Evolutionary conservation across 148 eudicot species (phyloP).

Genomic region (Rheum nobile): DNA sequence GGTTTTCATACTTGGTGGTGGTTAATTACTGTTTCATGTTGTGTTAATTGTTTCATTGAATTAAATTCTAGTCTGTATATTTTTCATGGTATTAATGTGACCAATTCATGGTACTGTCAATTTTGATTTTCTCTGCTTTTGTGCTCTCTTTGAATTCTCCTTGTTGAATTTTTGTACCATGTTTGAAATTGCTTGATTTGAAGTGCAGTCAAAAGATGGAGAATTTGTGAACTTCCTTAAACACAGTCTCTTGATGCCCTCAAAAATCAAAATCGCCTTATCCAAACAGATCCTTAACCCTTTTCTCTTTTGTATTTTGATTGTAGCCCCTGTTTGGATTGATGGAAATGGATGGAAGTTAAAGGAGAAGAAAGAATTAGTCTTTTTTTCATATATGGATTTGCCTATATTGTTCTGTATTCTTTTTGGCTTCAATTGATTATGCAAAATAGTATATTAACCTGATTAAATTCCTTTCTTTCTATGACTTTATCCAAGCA

Average conservation of each 20-base stretch:
- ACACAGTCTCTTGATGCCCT: not conserved
- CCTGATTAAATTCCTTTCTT: not conserved
- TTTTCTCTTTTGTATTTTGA: not conserved
- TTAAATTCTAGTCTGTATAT: not conserved
- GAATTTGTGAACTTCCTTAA: not conserved
- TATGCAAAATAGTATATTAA: not conserved
- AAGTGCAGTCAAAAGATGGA: not conserved
- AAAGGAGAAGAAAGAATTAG: not conserved
- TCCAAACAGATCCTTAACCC: slow-evolving; percentile 9
- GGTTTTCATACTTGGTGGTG: not conserved
- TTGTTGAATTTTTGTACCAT: not conserved
- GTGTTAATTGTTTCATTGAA: not conserved
- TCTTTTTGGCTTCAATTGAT: slow-evolving; percentile 4
- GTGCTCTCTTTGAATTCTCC: not conserved
- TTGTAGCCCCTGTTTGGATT: not conserved
- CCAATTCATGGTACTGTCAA: not conserved
- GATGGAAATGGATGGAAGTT: not conserved
- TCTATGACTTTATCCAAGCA: not conserved
- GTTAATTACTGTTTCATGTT: not conserved
- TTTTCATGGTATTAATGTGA: not conserved
- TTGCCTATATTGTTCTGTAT: not conserved
- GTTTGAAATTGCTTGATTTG: not conserved
- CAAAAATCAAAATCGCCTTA: not conserved
- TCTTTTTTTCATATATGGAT: not conserved
- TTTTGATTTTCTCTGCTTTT: not conserved